phyloP scores from a whole-genome alignment of 192 early-diverging fungal species.

The Coemansia sp. region DNA sequence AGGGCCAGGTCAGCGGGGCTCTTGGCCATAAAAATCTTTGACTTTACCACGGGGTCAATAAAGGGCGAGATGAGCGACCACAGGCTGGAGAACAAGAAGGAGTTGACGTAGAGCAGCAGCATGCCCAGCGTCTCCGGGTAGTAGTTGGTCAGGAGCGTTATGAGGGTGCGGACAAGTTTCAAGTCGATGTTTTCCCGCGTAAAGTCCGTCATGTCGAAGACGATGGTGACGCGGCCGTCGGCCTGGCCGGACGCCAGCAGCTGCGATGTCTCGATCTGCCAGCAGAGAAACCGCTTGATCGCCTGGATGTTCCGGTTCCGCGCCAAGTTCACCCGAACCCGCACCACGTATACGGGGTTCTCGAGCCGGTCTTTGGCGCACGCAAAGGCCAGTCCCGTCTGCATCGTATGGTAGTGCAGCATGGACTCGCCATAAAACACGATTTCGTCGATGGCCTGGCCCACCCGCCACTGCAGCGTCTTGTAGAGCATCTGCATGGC shows the following conservation, averaged over 20 bases:
- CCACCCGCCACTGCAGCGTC: slow-evolving; percentile 70
- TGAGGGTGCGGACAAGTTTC: slow-evolving; percentile 69
- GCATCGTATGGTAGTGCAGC: slow-evolving; percentile 55
- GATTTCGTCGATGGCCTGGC: slow-evolving; percentile 57
- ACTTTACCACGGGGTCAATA: slow-evolving; percentile 84
- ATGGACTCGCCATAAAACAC: slow-evolving; percentile 56
- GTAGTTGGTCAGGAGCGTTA: slow-evolving; percentile 77
- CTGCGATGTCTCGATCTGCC: slow-evolving; percentile 60
- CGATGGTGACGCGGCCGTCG: slow-evolving; percentile 62
- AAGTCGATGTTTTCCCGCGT: slow-evolving; percentile 72
- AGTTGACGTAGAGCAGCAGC: slow-evolving; percentile 73
- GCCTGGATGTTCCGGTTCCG: slow-evolving; percentile 54
- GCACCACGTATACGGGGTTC: slow-evolving; percentile 55
- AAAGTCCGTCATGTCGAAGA: slow-evolving; percentile 78
- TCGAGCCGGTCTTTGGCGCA: slow-evolving; percentile 51
- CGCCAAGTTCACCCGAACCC: slow-evolving; percentile 56
- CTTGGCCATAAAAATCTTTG: slow-evolving; percentile 77
- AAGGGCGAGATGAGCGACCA: slow-evolving; percentile 84
- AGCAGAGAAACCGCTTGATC: slow-evolving; percentile 62
- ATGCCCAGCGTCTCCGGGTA: slow-evolving; percentile 86
- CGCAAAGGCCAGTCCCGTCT: slow-evolving; percentile 56
- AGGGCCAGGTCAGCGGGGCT: slow-evolving; percentile 58
- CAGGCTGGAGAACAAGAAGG: slow-evolving; percentile 77
- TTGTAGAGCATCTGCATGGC: slow-evolving; percentile 68
- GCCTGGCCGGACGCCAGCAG: slow-evolving; percentile 43